Base-by-base conservation (phyloP, 805 yeast genomes). In the Hanseniaspora osmophila region DNA sequence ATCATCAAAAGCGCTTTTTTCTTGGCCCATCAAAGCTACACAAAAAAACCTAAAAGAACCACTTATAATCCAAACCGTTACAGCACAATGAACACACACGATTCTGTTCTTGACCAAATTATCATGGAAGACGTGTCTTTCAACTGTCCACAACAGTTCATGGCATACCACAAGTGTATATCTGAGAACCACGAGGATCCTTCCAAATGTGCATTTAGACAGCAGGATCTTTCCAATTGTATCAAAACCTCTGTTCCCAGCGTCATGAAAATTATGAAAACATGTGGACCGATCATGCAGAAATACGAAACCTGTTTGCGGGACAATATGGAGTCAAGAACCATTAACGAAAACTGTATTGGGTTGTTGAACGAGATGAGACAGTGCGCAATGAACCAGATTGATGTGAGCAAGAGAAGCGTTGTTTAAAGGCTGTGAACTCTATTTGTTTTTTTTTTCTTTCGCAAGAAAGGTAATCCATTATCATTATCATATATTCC, bases 61-160 rank as follows among this genome's bases (percentile, higher is more conserved):
- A 12, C 33, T 30, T 10, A 30, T 10, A 30, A 30, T 12, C 33
- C 12, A 30, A 30, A 30, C 33, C 9, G 12, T 10, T 11, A 11
- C 6, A 32, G 19, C 13, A 37, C 39, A 37, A 37, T 37, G 39
- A 37, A 37, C 22, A 32, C 35, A 5, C 13, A 32, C 15, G 39
- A 37, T 15, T 13, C 12, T 37, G 53, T 68, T 11, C 61, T 84
- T 30, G 94, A 84, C 61, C 88, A 84, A 57, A 66, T 80, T 43
- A 71, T 84, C 30, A 73, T 84, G 49, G 87, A 83, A 49, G 94
- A 84, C 55, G 82, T 82, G 47, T 87, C 94, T 12, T 71, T 75
- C 45, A 66, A 70, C 55, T 84, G 95, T 59, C 92, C 94, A 0
- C 77, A 74, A 49, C 73, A 77, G 55, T 84, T 84, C 51, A 63